A percentile compares a stretch with the other conserved stretches of the same genome.
Evolutionary conservation across 768 basidiomycete species (phyloP).

Genomic region (Podaxis sp.): DNA sequence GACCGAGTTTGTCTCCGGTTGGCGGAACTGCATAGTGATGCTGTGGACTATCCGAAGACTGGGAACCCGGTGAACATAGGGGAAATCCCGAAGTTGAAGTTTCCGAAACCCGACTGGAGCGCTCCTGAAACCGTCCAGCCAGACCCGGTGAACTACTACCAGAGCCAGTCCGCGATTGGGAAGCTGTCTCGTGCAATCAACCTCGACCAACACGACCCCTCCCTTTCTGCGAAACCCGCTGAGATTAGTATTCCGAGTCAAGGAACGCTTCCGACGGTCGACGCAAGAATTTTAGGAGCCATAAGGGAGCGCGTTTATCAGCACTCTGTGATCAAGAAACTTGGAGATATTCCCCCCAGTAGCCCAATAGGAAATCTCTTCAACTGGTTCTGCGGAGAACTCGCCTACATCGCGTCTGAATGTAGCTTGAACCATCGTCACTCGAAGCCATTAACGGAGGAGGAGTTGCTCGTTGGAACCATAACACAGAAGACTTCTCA

Average conservation of each 20-base stretch:
- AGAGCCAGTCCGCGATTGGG: slow-evolving; percentile 57
- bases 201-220: slow-evolving; percentile 35
- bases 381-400: slow-evolving; percentile 40
- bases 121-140: slow-evolving; percentile 54
- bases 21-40: slow-evolving; percentile 56
- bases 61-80: slow-evolving; percentile 40
- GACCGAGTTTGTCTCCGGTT: slow-evolving; percentile 51
- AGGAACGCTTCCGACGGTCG: background rate
- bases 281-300: background rate
- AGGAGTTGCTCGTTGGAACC: slow-evolving; percentile 65
- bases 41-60: slow-evolving; percentile 66
- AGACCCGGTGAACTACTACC: slow-evolving; percentile 42
- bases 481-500: slow-evolving; percentile 63
- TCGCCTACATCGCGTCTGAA: slow-evolving; percentile 45
- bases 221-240: background rate
- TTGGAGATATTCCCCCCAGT: background rate
- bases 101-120: slow-evolving; percentile 57
- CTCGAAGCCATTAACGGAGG: slow-evolving; percentile 49
- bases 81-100: slow-evolving; percentile 43
- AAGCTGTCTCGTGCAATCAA: slow-evolving; percentile 59
- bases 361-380: slow-evolving; percentile 30
- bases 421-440: slow-evolving; percentile 45
- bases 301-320: background rate
- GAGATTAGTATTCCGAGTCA: background rate
- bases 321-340: background rate